These are phyloP conservation scores for Aquilaria yunnanensis DNA, from an alignment of 345 rosid species.

Conservation along the genomic window DNA sequence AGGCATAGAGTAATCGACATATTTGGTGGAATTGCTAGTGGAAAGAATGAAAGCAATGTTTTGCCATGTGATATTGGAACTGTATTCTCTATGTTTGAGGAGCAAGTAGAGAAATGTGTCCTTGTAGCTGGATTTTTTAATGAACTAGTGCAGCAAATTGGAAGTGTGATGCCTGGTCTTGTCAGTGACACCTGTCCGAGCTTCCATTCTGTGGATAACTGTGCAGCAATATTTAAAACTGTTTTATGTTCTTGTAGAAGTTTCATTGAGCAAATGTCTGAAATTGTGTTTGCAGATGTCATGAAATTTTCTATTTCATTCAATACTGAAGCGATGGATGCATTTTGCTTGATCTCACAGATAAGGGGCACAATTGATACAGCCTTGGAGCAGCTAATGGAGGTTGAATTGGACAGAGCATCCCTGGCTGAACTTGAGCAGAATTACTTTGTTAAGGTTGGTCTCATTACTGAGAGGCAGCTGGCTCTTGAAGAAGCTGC, in stretches of 20 bases:
- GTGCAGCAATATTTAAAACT: conserved; percentile 57
- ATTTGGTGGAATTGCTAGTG: conserved; percentile 29
- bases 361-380: conserved; percentile 70
- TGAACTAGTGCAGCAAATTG: conserved; percentile 47
- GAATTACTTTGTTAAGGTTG: conserved; percentile 76
- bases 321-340: conserved; percentile 76
- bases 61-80: conserved; percentile 35
- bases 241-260: conserved; percentile 46
- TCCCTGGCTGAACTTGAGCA: conserved; percentile 77
- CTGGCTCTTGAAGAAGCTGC: conserved; percentile 87
- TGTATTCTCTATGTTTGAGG: conserved; percentile 51
- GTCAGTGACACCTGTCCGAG: conserved; percentile 26
- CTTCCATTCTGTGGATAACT: conserved; percentile 36
- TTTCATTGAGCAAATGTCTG: conserved; percentile 62
- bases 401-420: conserved; percentile 67
- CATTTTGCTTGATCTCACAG: conserved; percentile 76
- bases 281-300: conserved; percentile 56
- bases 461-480: conserved; percentile 75
- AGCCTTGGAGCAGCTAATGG: conserved; percentile 70
- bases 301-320: conserved; percentile 58
- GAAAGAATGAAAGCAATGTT: conserved; percentile 26
- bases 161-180: conserved; percentile 25
- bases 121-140: conserved; percentile 48
- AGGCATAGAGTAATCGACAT: conserved; percentile 42
- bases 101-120: conserved; percentile 73